phyloP scores from a whole-genome alignment of 805 yeast genomes.

The Clavispora fructus region DNA sequence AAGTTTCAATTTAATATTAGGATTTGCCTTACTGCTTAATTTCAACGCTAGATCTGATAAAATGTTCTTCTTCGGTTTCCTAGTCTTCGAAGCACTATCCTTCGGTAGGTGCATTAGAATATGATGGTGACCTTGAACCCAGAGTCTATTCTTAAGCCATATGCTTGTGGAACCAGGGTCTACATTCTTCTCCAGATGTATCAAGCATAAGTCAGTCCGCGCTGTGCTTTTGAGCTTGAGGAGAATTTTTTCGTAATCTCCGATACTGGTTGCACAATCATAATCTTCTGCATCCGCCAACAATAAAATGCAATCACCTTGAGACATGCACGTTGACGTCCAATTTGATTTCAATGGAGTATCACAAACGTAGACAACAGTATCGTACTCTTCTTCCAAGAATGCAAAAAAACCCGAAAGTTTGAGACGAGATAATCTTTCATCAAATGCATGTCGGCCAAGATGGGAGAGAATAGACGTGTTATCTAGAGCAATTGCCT shows the following conservation, averaged over 20 bases:
- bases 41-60: slow-evolving; percentile 34
- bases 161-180: slow-evolving; percentile 77
- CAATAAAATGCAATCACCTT: slow-evolving; percentile 89
- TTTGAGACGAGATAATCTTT: slow-evolving; percentile 68
- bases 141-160: slow-evolving; percentile 80
- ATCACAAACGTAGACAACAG: slow-evolving; percentile 87
- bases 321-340: slow-evolving; percentile 89
- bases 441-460: slow-evolving; percentile 92
- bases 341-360: slow-evolving; percentile 77
- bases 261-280: slow-evolving; percentile 54
- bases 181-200: slow-evolving; percentile 80
- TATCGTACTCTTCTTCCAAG: slow-evolving; percentile 81
- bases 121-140: slow-evolving; percentile 95
- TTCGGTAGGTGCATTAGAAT: slow-evolving; percentile 56
- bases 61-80: slow-evolving; percentile 18
- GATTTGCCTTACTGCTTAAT: slow-evolving; percentile 28
- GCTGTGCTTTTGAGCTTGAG: slow-evolving; percentile 78
- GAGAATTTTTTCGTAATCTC: slow-evolving; percentile 79
- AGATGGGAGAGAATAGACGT: slow-evolving; percentile 72
- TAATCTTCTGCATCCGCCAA: slow-evolving; percentile 77
- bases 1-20: slow-evolving; percentile 26
- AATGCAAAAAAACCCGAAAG: slow-evolving; percentile 87
- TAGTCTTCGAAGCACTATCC: slow-evolving; percentile 13
- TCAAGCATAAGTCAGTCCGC: slow-evolving; percentile 74
- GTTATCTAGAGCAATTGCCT: slow-evolving; percentile 78